Conservation (phyloP, 345 rosid species). For the Linum trigynum region DNA sequence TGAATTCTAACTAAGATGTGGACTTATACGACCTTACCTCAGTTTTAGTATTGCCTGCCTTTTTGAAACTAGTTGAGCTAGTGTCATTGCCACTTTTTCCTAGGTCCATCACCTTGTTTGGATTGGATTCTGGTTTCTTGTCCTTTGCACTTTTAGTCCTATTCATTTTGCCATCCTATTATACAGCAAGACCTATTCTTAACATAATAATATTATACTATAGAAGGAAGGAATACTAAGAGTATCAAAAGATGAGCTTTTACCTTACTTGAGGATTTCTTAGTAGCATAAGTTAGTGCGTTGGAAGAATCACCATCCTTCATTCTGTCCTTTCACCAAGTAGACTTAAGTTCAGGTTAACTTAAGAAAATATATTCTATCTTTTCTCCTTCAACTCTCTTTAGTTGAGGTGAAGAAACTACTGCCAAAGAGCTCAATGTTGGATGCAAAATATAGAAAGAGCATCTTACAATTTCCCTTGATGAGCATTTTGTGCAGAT, state of each 20-base stretch:
- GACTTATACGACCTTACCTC: slow-evolving; percentile 41
- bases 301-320: slow-evolving; percentile 29
- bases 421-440: too few species aligned
- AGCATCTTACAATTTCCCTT: slow-evolving; percentile 34
- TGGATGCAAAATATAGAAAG: background rate
- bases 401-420: background rate
- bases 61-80: slow-evolving; percentile 41
- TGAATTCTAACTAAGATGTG: too few species aligned
- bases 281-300: slow-evolving; percentile 16
- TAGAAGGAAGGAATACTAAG: background rate
- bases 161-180: slow-evolving; percentile 31
- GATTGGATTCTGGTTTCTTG: slow-evolving; percentile 31
- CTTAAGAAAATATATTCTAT: background rate
- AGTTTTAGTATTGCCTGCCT: slow-evolving; percentile 36
- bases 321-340: slow-evolving; percentile 45
- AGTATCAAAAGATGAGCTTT: slow-evolving; percentile 9
- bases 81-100: slow-evolving; percentile 22
- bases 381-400: background rate
- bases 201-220: too few species aligned
- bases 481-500: slow-evolving; percentile 20
- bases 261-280: slow-evolving; percentile 55
- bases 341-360: slow-evolving; percentile 6
- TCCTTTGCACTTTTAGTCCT: slow-evolving; percentile 28
- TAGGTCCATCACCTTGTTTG: slow-evolving; percentile 29
- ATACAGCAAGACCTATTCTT: background rate